Percentiles rank a stretch among this genome's conserved stretches.
These are phyloP conservation scores for Aristolochia contorta DNA, from an alignment of 164 flowering plant species.

Conservation along the genomic window DNA sequence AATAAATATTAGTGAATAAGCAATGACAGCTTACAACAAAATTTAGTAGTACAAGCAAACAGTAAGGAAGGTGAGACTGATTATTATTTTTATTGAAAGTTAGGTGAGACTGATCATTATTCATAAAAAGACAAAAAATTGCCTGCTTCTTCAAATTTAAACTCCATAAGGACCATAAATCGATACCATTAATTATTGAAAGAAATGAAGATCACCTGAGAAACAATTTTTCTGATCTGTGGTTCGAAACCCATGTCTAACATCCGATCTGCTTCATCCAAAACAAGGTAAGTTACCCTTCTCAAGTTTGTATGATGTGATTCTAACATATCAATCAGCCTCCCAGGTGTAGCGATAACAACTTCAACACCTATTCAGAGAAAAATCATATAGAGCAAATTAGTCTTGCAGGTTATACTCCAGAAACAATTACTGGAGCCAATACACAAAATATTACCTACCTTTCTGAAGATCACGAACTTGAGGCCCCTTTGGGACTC, in stretches of 20 bases:
- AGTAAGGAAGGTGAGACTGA: too few species aligned
- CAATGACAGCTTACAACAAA: too few species aligned
- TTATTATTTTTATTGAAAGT: too few species aligned
- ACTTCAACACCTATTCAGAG: constrained; percentile 78
- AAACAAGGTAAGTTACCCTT: constrained; percentile 94
- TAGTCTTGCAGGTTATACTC: constrained; percentile 10
- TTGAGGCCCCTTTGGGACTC: constrained; percentile 99
- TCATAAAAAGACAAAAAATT: too few species aligned
- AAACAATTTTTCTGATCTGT: constrained; percentile 77
- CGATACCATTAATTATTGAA: not conserved
- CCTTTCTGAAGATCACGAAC: constrained; percentile 99
- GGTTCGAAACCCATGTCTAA: constrained; percentile 99
- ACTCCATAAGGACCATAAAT: not conserved
- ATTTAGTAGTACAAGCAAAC: too few species aligned
- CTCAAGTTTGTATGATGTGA: constrained; percentile 87
- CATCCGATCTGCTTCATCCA: constrained; percentile 99
- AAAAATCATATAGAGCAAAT: constrained; percentile 9
- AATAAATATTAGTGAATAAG: too few species aligned
- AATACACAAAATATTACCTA: constrained; percentile 22
- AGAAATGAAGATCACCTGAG: constrained; percentile 19
- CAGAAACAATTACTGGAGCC: too few species aligned
- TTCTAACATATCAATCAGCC: constrained; percentile 98
- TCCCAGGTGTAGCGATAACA: constrained; percentile 98
- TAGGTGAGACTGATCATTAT: too few species aligned
- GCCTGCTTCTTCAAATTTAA: too few species aligned